Conservation (phyloP, 1,284 basidiomycete species). For the Lentinula novae-zelandiae region DNA sequence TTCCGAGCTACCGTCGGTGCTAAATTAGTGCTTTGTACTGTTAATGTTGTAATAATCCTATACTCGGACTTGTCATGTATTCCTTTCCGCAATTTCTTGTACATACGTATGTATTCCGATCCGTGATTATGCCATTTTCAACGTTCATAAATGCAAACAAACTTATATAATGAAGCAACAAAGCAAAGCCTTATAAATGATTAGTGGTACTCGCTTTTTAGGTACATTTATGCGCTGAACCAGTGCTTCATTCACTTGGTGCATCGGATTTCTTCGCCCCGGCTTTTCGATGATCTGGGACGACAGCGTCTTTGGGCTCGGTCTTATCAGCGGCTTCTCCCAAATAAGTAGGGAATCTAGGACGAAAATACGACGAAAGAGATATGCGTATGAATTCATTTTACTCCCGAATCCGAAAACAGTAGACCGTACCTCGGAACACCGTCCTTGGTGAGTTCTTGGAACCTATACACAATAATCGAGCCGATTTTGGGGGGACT, state of each 20-base stretch:
- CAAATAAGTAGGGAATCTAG: slow-evolving; percentile 58
- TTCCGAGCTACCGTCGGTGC: no score
- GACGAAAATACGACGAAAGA: not conserved
- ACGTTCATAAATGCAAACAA: no score
- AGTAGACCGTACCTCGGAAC: slow-evolving; percentile 42
- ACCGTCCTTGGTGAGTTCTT: slow-evolving; percentile 58
- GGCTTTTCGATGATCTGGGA: slow-evolving; percentile 39
- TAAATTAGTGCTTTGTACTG: no score
- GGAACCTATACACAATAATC: slow-evolving; percentile 63
- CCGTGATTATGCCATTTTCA: no score
- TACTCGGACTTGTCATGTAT: no score
- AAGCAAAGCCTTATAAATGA: no score
- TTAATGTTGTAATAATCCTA: no score
- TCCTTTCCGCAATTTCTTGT: no score
- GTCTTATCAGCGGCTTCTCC: slow-evolving; percentile 53
- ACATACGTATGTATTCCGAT: no score
- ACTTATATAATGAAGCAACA: no score
- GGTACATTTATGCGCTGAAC: no score
- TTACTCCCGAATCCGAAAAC: not conserved
- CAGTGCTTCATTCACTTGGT: not conserved
- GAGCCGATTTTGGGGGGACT: slow-evolving; percentile 55
- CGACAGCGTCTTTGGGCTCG: slow-evolving; percentile 50
- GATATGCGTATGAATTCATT: slow-evolving; percentile 1
- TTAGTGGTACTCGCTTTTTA: no score
- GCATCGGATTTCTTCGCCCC: slow-evolving; percentile 6